These are phyloP conservation scores for Cladophialophora immunda DNA, from an alignment of 2,329 filamentous ascomycete species.

Conservation along the genomic window DNA sequence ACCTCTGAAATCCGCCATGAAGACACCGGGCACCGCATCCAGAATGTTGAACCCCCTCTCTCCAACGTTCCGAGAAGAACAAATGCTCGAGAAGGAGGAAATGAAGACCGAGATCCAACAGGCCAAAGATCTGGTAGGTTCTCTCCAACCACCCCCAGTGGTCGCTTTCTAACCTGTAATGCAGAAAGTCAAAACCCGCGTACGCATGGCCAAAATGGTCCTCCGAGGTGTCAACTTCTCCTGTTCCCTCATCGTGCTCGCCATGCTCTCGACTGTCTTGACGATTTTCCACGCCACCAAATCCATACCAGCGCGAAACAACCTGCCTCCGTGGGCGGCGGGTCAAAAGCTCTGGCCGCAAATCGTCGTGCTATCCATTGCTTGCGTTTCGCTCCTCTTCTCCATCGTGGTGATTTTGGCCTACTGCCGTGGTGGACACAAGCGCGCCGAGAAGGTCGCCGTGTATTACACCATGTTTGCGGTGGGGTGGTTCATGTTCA, in stretches of 20 bases:
- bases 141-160: not conserved
- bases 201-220: constrained; percentile 91
- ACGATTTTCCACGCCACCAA: constrained; percentile 91
- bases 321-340: constrained; percentile 82
- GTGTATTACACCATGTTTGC: constrained; percentile 97
- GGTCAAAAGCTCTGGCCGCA: constrained; percentile 89
- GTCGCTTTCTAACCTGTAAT: constrained; percentile 50
- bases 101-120: constrained; percentile 84
- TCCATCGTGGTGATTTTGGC: constrained; percentile 82
- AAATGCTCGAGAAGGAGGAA: constrained; percentile 85
- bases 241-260: constrained; percentile 92
- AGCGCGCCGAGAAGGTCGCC: constrained; percentile 87
- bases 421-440: constrained; percentile 89
- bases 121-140: constrained; percentile 82
- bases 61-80: constrained; percentile 90
- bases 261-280: constrained; percentile 88
- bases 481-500: constrained; percentile 91
- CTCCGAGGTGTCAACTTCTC: constrained; percentile 97
- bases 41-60: constrained; percentile 82
- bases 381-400: constrained; percentile 80
- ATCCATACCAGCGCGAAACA: constrained; percentile 75
- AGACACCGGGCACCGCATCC: constrained; percentile 81
- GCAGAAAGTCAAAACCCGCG: constrained; percentile 90
- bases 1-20: constrained; percentile 90
- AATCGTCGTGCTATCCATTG: constrained; percentile 78